A percentile compares a stretch with the other conserved stretches of the same genome.
These are phyloP conservation scores for Chlamydomonas schloesseri DNA, from an alignment of 139 green algal species.

Conservation along the genomic window DNA sequence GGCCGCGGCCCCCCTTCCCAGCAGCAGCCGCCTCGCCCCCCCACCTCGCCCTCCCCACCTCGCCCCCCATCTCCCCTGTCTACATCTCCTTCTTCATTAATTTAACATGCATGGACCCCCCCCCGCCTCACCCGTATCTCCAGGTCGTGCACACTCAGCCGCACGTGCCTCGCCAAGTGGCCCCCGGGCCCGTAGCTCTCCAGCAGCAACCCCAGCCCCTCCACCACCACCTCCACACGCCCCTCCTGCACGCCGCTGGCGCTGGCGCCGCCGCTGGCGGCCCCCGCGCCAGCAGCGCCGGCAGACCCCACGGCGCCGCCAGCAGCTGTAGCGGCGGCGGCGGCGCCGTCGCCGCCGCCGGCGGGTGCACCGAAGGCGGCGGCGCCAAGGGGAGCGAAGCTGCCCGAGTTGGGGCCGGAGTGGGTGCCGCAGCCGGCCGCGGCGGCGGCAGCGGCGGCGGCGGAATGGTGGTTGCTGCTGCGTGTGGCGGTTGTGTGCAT, in stretches of 20 bases:
- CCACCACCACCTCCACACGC: constrained; percentile 68
- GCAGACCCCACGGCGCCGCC: background rate
- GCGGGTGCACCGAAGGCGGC: too few species aligned
- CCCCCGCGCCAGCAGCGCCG: background rate
- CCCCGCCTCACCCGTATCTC: constrained; percentile 53
- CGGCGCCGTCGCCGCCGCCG: background rate
- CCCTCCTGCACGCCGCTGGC: constrained; percentile 44
- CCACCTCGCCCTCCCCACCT: too few species aligned
- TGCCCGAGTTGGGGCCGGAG: background rate
- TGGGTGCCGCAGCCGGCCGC: background rate
- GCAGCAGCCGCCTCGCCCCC: too few species aligned
- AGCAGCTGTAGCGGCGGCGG: background rate
- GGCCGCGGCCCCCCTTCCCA: too few species aligned
- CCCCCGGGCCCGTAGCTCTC: constrained; percentile 52
- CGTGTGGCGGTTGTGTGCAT: constrained; percentile 42
- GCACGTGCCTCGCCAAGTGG: constrained; percentile 53
- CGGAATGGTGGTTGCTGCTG: too few species aligned
- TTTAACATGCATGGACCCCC: too few species aligned
- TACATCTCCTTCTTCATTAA: too few species aligned
- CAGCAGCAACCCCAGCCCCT: constrained; percentile 50
- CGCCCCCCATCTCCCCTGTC: too few species aligned
- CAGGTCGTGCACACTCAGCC: constrained; percentile 57
- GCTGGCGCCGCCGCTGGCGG: constrained; percentile 1
- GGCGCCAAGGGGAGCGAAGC: background rate
- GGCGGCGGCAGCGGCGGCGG: background rate